Evolutionary conservation across 768 basidiomycete species (phyloP).

Genomic region (Phylloporus sp.): DNA sequence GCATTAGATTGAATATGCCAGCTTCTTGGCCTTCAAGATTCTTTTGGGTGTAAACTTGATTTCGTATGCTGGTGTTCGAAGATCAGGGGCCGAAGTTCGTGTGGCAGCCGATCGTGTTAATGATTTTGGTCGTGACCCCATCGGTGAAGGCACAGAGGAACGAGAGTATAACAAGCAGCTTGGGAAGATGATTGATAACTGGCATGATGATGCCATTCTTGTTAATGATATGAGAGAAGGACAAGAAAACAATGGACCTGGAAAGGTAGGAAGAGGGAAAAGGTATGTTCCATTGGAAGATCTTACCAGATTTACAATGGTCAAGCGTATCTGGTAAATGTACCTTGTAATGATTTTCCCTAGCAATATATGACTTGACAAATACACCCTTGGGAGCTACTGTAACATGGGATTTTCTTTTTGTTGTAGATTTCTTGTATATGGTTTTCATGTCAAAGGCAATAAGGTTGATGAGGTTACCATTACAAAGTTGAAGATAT

Average conservation of each 20-base stretch:
- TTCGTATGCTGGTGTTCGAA: constrained; percentile 73
- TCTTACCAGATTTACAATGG: constrained; percentile 93
- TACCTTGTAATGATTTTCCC: background rate
- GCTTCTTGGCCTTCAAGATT: constrained; percentile 83
- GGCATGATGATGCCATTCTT: constrained; percentile 61
- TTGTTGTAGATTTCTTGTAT: too few relatives aligned
- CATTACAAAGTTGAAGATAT: too few relatives aligned
- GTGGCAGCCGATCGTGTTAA: constrained; percentile 74
- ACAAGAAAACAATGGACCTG: constrained; percentile 3
- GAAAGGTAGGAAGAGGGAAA: constrained; percentile 28
- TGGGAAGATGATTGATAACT: constrained; percentile 64
- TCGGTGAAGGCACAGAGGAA: constrained; percentile 88
- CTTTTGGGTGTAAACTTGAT: constrained; percentile 89
- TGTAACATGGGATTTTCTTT: too few relatives aligned
- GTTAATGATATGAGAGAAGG: constrained; percentile 74
- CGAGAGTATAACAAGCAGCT: constrained; percentile 83
- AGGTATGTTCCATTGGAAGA: constrained; percentile 78
- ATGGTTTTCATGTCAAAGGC: too few relatives aligned
- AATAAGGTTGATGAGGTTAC: too few relatives aligned
- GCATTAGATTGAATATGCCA: constrained; percentile 22
- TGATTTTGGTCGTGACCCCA: constrained; percentile 84
- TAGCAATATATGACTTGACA: too few relatives aligned
- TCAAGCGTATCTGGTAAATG: constrained; percentile 77
- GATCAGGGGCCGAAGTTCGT: constrained; percentile 74
- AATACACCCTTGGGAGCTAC: too few relatives aligned